A percentile compares a stretch with the other conserved stretches of the same genome.
Evolutionary conservation across 2,329 filamentous ascomycete genomes (phyloP).

Genomic region (Fusarium pseudograminearum): DNA sequence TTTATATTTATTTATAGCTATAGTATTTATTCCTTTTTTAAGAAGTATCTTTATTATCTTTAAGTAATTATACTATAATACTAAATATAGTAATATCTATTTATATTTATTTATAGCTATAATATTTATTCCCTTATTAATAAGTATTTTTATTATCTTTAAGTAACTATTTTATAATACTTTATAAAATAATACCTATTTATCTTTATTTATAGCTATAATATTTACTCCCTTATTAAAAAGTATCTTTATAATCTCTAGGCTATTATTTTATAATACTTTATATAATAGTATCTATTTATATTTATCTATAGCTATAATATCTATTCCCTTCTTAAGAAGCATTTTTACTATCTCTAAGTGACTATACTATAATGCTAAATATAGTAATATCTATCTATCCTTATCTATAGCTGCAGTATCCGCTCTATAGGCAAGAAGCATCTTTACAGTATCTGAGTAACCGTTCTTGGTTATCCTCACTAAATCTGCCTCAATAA

Average conservation of each 20-base stretch:
- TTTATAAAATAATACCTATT: fast-evolving
- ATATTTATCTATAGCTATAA: fast-evolving
- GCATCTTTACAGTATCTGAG: fast-evolving
- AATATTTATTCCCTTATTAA: fast-evolving
- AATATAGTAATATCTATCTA: fast-evolving
- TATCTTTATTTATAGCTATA: too few species aligned
- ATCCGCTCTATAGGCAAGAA: fast-evolving
- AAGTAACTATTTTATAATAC: fast-evolving
- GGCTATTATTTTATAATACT: too few species aligned
- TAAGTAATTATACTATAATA: too few species aligned
- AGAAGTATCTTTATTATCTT: too few species aligned
- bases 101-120: too few species aligned
- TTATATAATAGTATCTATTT: too few species aligned
- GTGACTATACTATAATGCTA: fast-evolving
- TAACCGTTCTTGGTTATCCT: neutral
- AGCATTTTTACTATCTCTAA: fast-evolving
- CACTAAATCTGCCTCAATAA: fast-evolving
- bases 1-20: too few species aligned
- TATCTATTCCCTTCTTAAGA: fast-evolving
- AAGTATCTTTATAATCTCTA: too few species aligned
- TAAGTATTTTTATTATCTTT: fast-evolving
- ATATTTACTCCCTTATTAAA: too few species aligned
- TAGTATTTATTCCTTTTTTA: too few species aligned
- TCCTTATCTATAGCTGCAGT: fast-evolving
- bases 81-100: too few species aligned